Percentiles rank a stretch among this genome's conserved stretches.
phyloP scores from a whole-genome alignment of 2,329 filamentous ascomycete species.

The Alternaria gaisen region DNA sequence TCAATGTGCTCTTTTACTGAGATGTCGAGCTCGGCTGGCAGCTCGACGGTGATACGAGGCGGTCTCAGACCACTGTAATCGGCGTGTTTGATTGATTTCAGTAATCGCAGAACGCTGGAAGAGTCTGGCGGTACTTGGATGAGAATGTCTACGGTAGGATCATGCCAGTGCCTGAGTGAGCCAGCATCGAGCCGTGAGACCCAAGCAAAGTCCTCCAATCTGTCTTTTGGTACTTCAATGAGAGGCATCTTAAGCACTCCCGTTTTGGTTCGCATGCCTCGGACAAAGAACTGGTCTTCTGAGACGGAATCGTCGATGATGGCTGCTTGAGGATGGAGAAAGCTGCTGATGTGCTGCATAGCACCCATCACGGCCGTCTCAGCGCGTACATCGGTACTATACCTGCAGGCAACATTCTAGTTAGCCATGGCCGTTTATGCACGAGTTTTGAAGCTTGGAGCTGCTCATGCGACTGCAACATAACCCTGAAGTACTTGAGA shows the following conservation, averaged over 20 bases:
- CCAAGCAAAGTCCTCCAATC: conserved; percentile 75
- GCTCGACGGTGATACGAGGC: conserved; percentile 84
- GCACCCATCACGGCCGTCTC: conserved; percentile 70
- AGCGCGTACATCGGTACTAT: conserved; percentile 76
- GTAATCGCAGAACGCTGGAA: conserved; percentile 79
- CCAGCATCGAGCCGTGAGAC: conserved; percentile 77
- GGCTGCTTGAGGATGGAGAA: conserved; percentile 79
- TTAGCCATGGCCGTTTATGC: neutral
- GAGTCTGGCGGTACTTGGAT: conserved; percentile 77
- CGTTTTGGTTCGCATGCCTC: conserved; percentile 66
- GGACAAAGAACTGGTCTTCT: conserved; percentile 75
- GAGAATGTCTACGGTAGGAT: conserved; percentile 80
- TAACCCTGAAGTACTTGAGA: too few relatives aligned
- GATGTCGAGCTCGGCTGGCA: conserved; percentile 75
- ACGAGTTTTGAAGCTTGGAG: neutral
- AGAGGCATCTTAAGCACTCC: conserved; percentile 65
- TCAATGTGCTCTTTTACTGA: conserved; percentile 70
- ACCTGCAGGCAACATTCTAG: conserved; percentile 1
- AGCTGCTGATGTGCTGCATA: conserved; percentile 74
- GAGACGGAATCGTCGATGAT: conserved; percentile 72
- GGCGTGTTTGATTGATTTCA: conserved; percentile 77
- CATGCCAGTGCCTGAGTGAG: conserved; percentile 80
- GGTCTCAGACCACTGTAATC: conserved; percentile 76
- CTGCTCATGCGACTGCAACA: neutral
- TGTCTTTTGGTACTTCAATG: conserved; percentile 75